Base-by-base conservation (phyloP, 495 filamentous ascomycete species). In the Neurospora sp. region DNA sequence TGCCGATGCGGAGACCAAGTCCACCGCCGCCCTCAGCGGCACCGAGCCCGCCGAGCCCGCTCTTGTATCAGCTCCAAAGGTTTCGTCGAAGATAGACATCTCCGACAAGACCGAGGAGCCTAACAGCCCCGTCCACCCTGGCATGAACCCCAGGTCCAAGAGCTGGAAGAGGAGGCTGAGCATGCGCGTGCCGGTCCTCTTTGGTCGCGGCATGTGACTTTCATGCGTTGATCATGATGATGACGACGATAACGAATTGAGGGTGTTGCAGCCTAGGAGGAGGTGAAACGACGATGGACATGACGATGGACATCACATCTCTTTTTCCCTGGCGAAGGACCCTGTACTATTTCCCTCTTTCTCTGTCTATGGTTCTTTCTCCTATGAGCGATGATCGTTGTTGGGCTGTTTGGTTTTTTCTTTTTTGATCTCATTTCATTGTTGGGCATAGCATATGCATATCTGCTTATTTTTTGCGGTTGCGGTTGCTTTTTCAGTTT, bases 121-220 rank as follows among this genome's bases (percentile, higher is more conserved):
- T 2, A 48, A 48, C 41, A 41, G 39, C 14, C 70, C 73, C 73
- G 54, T 71, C 73, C 76, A 40, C 39, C 72, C 74, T 69, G 71
- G 73, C 39, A 70, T 48, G 74, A 69, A 72, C 70, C 72, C 70
- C 73, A 71, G 75, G 74, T 74, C 75, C 73, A 73, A 74, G 70
- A 77, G 77, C 70, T 81, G 79, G 79, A 78, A 78, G 73, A 76
- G 74, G 72, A 73, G 76, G 12, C 74, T 79, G 2, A 66, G 54
- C 73, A 72, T 81, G 59, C 72, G 76, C 20, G 77, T 77, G 44
- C 79, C 78, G 16, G 78, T 71, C 31, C 77, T 80, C 73, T 78
- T 79, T 70, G 77, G 79, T 20, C 77, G 76, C 16, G 77, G 78
- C 72, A 79, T 76, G 75, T 81, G 79, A 81, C 77, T 78, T 62